A percentile compares a stretch with the other conserved stretches of the same genome.
Conservation (phyloP, 768 basidiomycete genomes). For the Lentinula edodes region DNA sequence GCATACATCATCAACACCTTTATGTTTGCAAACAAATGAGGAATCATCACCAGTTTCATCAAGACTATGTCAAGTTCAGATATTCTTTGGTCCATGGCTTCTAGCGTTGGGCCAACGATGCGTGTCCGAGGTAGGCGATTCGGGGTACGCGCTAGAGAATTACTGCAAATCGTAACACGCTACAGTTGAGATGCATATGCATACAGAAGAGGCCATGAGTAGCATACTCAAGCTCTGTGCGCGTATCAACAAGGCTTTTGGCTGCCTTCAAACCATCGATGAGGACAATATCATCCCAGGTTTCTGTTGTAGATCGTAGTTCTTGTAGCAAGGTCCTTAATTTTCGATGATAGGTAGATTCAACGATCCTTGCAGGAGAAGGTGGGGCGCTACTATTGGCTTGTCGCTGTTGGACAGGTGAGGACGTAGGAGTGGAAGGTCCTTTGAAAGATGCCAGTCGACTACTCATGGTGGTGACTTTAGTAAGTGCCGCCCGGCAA, state of each 20-base stretch:
- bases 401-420: conserved; percentile 47
- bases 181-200: neutral
- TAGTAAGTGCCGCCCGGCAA: neutral
- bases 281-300: conserved; percentile 82
- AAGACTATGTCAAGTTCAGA: conserved; percentile 53
- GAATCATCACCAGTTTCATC: conserved; percentile 56
- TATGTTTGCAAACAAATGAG: neutral
- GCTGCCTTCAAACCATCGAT: conserved; percentile 77
- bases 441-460: conserved; percentile 76
- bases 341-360: conserved; percentile 81
- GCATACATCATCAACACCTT: neutral
- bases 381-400: conserved; percentile 30
- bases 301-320: conserved; percentile 52
- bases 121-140: conserved; percentile 50
- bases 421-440: conserved; percentile 69
- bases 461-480: conserved; percentile 15
- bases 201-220: neutral
- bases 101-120: conserved; percentile 61
- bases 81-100: conserved; percentile 62
- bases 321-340: conserved; percentile 65
- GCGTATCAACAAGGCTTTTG: conserved; percentile 63
- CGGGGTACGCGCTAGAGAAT: conserved; percentile 53
- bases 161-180: conserved; percentile 34
- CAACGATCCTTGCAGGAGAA: conserved; percentile 47
- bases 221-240: conserved; percentile 82